Evolutionary conservation across 345 rosid species (phyloP).

Genomic region (Psidium guajava): DNA sequence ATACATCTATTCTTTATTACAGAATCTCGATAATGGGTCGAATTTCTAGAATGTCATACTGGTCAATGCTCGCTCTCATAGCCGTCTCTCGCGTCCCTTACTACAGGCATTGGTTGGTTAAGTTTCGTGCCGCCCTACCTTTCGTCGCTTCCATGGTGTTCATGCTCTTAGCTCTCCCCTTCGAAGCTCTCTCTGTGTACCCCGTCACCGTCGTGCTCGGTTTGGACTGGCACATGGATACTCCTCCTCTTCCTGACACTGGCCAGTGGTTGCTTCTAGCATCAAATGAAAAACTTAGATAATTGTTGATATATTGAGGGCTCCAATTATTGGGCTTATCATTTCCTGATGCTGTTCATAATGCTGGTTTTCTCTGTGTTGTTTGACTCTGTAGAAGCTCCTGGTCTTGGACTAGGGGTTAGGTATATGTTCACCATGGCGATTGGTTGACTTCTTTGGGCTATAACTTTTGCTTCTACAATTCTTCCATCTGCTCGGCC

Average conservation of each 20-base stretch:
- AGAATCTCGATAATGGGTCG: no score
- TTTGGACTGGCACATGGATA: constrained; percentile 79
- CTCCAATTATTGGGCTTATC: constrained; percentile 74
- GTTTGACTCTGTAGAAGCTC: constrained; percentile 69
- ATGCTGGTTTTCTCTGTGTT: constrained; percentile 87
- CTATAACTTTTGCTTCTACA: constrained; percentile 75
- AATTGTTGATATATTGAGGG: constrained; percentile 66
- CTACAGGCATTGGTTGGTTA: constrained; percentile 79
- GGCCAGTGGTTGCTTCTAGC: constrained; percentile 94
- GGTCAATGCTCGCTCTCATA: constrained; percentile 52
- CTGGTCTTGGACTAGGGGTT: constrained; percentile 90
- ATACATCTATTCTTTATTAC: no score
- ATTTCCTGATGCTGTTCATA: constrained; percentile 78
- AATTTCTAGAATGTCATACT: constrained; percentile 5
- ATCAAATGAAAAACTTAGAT: constrained; percentile 62
- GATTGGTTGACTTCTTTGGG: constrained; percentile 81
- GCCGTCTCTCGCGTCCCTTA: constrained; percentile 70
- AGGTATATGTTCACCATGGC: constrained; percentile 91
- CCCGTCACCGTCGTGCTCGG: constrained; percentile 84
- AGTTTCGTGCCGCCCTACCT: constrained; percentile 61
- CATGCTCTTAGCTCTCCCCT: constrained; percentile 66
- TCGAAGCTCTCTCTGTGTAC: constrained; percentile 80
- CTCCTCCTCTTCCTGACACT: constrained; percentile 80
- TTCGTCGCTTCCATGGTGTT: constrained; percentile 72
- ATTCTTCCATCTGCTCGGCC: constrained; percentile 91